phyloP scores from a whole-genome alignment of 768 basidiomycete species.

The Lyophyllum atratum region DNA sequence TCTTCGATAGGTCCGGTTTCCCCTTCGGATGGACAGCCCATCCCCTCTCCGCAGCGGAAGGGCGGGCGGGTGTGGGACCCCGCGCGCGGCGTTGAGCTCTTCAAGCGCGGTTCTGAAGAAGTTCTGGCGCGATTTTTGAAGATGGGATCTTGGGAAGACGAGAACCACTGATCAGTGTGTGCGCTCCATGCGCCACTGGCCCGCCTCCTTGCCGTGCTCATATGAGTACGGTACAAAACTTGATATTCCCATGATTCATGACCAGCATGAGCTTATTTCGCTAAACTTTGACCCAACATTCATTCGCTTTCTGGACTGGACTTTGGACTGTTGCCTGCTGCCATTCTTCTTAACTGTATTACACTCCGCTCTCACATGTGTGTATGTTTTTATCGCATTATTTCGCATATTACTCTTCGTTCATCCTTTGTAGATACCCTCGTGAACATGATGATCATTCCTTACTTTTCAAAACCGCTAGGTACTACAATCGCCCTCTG shows the following conservation, averaged over 20 bases:
- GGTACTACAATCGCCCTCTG: background rate
- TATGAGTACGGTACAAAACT: background rate
- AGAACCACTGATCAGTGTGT: conserved; percentile 21
- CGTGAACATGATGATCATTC: background rate
- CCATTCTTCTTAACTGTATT: background rate
- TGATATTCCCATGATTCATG: background rate
- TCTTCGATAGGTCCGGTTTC: conserved; percentile 58
- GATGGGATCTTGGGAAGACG: conserved; percentile 73
- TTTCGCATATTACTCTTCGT: background rate
- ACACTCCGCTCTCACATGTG: background rate
- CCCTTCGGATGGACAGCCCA: conserved; percentile 42
- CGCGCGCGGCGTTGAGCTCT: conserved; percentile 78
- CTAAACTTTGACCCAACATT: background rate
- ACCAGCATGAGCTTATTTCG: background rate
- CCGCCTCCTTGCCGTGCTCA: background rate
- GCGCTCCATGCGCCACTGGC: background rate
- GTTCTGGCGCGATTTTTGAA: conserved; percentile 82
- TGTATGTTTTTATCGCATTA: background rate
- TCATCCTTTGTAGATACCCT: background rate
- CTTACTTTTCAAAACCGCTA: background rate
- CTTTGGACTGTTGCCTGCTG: background rate
- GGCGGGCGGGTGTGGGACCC: conserved; percentile 83
- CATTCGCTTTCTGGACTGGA: background rate
- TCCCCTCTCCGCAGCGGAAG: conserved; percentile 38
- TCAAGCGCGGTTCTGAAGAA: conserved; percentile 87